Base-by-base conservation (phyloP, 108 stramenopile genomes). In the Epithemia pelagica region DNA sequence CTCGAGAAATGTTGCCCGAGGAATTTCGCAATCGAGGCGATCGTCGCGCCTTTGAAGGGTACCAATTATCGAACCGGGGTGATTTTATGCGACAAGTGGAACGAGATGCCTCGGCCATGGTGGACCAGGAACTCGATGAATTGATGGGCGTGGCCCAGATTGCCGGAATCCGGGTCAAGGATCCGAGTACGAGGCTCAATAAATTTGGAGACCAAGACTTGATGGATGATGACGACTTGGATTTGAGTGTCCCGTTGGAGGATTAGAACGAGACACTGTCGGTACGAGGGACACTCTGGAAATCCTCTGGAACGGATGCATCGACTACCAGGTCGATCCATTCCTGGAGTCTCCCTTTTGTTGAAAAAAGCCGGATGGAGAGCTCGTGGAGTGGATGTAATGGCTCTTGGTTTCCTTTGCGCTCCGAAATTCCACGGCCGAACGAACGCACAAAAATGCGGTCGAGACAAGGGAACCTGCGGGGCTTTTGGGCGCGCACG, bases 151-250 rank as follows among this genome's bases (percentile, higher is more conserved):
- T 81, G 1, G 80, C 80, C 30, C 54, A 57, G 46, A 67, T 77
- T 66, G 80, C 80, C 25, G 80, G 80, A 25, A 73, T 81, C 52
- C 62, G 71, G 26, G 69, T 77, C 26, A 81, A 81, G 54, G 60
- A 75, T 51, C 72, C 75, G 0, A 62, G 32, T 54, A 59, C 67
- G n/a, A 66, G 74, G 21, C 30, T 75, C 63, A 67, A 72, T 54
- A 74, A 81, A 30, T 81, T 81, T 66, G 80, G 69, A 1, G 30
- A 28, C 7, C 71, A 58, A 27, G 22, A 72, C 5, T 29, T 72
- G 26, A 68, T 69, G 28, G 75, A 63, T 46, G 73, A 81, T 5
- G 80, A 81, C 62, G 79, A 80, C 61, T 58, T 58, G 56, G 56
- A 58, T 58, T 23, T 58, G 25, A 58, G 56, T 58, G 56, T 58